Evolutionary conservation across 208 protist species (phyloP), one percentile per base, ranked within the genome.

Genomic region (Porcisia deanei): DNA sequence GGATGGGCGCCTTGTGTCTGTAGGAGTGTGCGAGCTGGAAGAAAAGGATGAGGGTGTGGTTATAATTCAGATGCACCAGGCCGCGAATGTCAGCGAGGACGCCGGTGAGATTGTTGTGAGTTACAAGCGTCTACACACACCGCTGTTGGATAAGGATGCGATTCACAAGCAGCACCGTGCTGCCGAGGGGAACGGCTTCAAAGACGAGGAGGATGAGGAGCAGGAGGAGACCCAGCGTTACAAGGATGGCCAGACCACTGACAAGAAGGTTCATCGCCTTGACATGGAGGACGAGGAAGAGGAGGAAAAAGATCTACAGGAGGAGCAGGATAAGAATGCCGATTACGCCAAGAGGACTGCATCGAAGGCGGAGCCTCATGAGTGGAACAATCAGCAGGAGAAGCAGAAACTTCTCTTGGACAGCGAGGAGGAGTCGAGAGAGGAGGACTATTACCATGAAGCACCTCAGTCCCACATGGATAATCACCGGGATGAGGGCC

Each of bases 61-160:
- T 14, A 81, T 92, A 45, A 81, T 97, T 18, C 73, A 82, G 60
- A 89, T 97, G 90, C 82, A 90, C 80, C 64, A 68, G 7, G 78
- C 78, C 53, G 78, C 75, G 25, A 88, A 90, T 76, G 67, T 85
- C 54, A 81, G 78, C 69, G 75, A 85, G 41, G 43, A 88, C 47
- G 79, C 77, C 14, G 92, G 92, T 41, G 92, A 96, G 70, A 83
- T 96, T 49, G 73, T 96, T 6, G 67, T 94, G n/a, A 86, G 83
- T 61, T 96, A 93, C 88, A 94, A 88, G 74, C 90, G 90, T 59
- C 72, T 94, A 37, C 86, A 91, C 76, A 71, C 75, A 45, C 66
- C 72, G 37, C 57, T 61, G 6, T 78, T 39, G 2, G 71, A 39
- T 43, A 73, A 71, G 22, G 79, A 72, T 58, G 41, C 0, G n/a